Evolutionary conservation across 129 eudicot species (phyloP), one percentile per base, ranked within the genome.

Genomic region (Lactuca saligna): DNA sequence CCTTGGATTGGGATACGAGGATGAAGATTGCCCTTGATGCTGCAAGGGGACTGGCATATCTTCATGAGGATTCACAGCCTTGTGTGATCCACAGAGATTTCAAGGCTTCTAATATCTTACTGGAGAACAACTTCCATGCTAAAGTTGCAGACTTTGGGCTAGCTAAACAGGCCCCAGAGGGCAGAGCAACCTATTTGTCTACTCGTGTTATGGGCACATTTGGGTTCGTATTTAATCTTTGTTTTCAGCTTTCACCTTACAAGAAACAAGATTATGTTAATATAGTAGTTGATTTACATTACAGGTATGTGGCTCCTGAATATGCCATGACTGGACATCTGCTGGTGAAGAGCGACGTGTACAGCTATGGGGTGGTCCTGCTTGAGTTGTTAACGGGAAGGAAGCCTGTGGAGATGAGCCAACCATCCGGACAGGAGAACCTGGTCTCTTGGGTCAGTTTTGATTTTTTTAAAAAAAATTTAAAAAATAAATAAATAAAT

Each of bases 281-380:
- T n/a, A 59, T 69, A 16, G 56, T 54, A 67, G 50, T 64, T 17
- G 51, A 13, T 66, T 69, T 71, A 66, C 88, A 93, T 69, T 71
- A 66, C 88, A 93, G 99, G 80, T 89, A 94, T 69, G 99, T 89
- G 66, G 99, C 99, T 34, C 99, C 97, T 29, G 97, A 89, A 71
- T 89, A 94, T 89, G 99, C 99, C 20, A 94, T 94, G 99, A 94
- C 99, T 3, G 99, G 99, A 56, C 99, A 94, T 81, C 86, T 94
- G 16, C 76, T 89, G 54, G 99, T 94, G 60, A 94, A 94, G 76
- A 94, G 99, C 59, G 99, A 94, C 76, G 99, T 89, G 44, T 94
- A 94, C 70, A 94, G 99, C 77, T 94, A 94, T 76, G 99, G 99
- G 68, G 99, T 94, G 72, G 99, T 94, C 69, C 83, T 93, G 63